Base-by-base conservation (phyloP, 2,329 filamentous ascomycete species). In the Massarina eburnea region DNA sequence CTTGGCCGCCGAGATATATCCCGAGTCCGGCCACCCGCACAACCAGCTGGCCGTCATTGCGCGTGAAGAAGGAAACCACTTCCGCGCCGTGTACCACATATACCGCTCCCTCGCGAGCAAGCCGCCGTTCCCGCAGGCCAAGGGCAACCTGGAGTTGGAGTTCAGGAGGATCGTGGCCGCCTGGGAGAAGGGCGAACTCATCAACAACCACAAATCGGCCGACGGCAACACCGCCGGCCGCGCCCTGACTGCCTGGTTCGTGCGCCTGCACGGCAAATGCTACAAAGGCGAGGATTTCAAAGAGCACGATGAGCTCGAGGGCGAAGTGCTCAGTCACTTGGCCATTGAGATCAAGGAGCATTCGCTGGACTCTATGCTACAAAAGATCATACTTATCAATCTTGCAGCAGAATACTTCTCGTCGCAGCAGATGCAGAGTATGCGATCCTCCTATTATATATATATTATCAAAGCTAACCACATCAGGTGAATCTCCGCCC, bases 21-120 rank as follows among this genome's bases (percentile, higher is more conserved):
- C 92, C 3, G 77, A 82, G 15, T 90, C 88, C 36, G 92, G 92
- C 22, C 82, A 85, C 52, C 88, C 90, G 14, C 88, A 95, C 62
- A 92, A 99, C 62, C 94, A 97, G 69, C 83, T 94, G 67, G 91
- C 89, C 27, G 88, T 97, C 27, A 86, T 97, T 48, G 86, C 87
- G 48, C 80, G 89, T 38, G 85, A 87, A 42, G 83, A 91, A 58
- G 81, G 80, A 46, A 86, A 92, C 56, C 88, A 95, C 65, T 80
- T 97, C 40, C 83, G 90, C 50, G 85, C 90, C 8, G 86, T 95
- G 22, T 97, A 96, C 70, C 85, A 96, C 68, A 82, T 97, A 32
- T 94, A 96, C 65, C 85, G 91, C 52, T 86, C 91, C 14, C 79
- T 94, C 56, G 84, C 85, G 8, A 85, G 89, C 24, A 78, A 84